Conservation (phyloP, 768 basidiomycete species). For the Crucibulum laeve region DNA sequence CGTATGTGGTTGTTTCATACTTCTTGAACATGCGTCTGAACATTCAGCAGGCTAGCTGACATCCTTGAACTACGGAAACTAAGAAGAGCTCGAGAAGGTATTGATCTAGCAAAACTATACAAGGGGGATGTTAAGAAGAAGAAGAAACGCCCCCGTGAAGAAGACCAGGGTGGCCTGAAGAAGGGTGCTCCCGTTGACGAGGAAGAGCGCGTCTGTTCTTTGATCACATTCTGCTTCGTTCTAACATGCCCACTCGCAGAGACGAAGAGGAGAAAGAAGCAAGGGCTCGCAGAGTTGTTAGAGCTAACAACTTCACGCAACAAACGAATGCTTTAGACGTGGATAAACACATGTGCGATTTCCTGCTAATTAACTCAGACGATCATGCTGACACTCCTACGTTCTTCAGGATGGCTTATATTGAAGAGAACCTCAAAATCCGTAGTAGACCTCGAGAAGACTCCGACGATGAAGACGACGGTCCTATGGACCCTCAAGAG, state of each 20-base stretch:
- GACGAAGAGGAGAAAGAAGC: slow-evolving; percentile 66
- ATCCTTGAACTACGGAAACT: slow-evolving; percentile 82
- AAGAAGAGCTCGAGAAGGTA: slow-evolving; percentile 70
- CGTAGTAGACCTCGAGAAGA: slow-evolving; percentile 54
- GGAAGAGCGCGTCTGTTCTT: slow-evolving; percentile 48
- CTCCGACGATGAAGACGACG: slow-evolving; percentile 33
- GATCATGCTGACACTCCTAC: not conserved
- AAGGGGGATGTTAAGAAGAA: slow-evolving; percentile 79
- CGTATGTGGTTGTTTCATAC: slow-evolving; percentile 34
- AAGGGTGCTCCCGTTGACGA: slow-evolving; percentile 48
- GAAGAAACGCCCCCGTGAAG: slow-evolving; percentile 48
- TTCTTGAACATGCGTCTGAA: not conserved
- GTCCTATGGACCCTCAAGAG: slow-evolving; percentile 67
- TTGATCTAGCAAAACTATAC: slow-evolving; percentile 80
- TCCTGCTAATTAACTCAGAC: not conserved
- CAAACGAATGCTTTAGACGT: slow-evolving; percentile 96
- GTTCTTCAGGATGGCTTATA: slow-evolving; percentile 86
- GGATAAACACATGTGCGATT: slow-evolving; percentile 92
- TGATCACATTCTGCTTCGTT: not conserved
- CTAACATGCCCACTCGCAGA: slow-evolving; percentile 20
- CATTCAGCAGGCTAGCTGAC: slow-evolving; percentile 59
- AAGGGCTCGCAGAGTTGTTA: slow-evolving; percentile 67
- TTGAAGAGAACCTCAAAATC: slow-evolving; percentile 87
- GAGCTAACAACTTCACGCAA: slow-evolving; percentile 92
- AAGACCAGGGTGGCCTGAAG: slow-evolving; percentile 50